Evolutionary conservation across 208 protist genomes (phyloP).

Genomic region (Acanthamoeba sp.): DNA sequence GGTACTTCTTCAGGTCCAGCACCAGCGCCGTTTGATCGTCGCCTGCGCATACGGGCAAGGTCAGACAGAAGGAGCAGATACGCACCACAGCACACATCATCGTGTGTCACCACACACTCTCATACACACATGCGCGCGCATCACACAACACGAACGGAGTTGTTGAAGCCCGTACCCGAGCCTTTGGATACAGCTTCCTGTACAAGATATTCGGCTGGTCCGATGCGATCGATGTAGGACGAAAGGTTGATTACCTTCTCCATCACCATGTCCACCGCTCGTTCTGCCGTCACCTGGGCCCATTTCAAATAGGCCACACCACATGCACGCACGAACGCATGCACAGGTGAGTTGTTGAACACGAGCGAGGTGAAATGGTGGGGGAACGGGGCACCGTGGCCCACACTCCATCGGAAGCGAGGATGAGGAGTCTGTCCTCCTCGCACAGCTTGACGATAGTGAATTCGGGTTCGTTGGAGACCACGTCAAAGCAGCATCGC

Average conservation of each 20-base stretch:
- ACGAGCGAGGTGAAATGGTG: neutral
- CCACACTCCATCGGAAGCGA: slow-evolving; percentile 17
- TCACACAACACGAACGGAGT: neutral
- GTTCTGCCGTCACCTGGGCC: neutral
- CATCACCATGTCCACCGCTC: neutral
- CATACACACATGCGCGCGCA: neutral
- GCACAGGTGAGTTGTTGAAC: neutral
- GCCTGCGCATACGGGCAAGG: neutral
- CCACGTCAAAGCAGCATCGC: neutral
- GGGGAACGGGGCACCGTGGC: neutral
- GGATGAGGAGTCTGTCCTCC: slow-evolving; percentile 11
- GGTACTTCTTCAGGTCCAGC: slow-evolving; percentile 14
- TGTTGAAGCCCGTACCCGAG: neutral
- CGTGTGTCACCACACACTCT: no score
- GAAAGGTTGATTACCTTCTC: slow-evolving; percentile 1
- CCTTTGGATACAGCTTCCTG: neutral
- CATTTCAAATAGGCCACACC: neutral
- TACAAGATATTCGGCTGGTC: neutral
- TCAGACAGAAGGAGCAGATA: neutral
- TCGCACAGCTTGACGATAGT: neutral
- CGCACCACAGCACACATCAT: no score
- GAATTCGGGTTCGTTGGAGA: slow-evolving; percentile 28
- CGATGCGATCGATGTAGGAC: neutral
- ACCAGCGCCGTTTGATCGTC: slow-evolving; percentile 38
- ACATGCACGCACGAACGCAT: neutral